Evolutionary conservation across 805 yeast genomes (phyloP).

Genomic region (Cyberlindnera xylosilytica): DNA sequence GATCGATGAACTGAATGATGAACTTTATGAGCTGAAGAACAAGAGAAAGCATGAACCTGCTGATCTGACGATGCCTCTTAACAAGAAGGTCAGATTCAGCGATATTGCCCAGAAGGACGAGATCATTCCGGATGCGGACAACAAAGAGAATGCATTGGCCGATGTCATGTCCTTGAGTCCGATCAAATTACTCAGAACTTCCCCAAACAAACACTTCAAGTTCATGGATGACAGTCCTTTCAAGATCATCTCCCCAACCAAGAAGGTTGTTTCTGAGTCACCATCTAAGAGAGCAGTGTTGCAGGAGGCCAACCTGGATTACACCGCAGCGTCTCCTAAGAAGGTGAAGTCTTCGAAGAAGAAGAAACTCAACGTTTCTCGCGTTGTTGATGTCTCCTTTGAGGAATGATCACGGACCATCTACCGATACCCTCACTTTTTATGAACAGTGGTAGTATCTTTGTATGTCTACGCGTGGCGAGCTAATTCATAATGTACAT

Average conservation of each 20-base stretch:
- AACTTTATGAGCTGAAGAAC: constrained; percentile 2
- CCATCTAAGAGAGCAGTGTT: constrained; percentile 15
- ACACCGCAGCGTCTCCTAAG: constrained; percentile 9
- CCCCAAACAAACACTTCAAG: constrained; percentile 22
- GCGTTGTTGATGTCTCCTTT: constrained; percentile 12
- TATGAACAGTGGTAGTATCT: too few species aligned
- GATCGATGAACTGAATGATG: constrained; percentile 13
- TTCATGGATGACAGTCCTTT: constrained; percentile 13
- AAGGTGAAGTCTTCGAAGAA: constrained; percentile 17
- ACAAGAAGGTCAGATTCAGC: constrained; percentile 15
- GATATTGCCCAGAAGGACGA: constrained; percentile 12
- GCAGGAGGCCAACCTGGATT: constrained; percentile 16
- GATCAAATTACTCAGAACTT: constrained; percentile 12
- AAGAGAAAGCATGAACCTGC: constrained; percentile 19
- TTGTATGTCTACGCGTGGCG: too few species aligned
- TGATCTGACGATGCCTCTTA: constrained; percentile 1
- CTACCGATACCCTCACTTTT: neutral
- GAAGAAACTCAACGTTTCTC: constrained; percentile 14
- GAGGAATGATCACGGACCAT: neutral
- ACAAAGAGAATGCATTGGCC: constrained; percentile 9
- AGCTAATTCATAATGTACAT: too few species aligned
- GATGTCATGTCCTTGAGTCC: constrained; percentile 18
- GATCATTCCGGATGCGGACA: neutral
- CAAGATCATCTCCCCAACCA: constrained; percentile 5
- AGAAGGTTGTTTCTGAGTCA: too few species aligned